Evolutionary conservation across 805 yeast species (phyloP).

Genomic region (Isabelozyma rhagii): DNA sequence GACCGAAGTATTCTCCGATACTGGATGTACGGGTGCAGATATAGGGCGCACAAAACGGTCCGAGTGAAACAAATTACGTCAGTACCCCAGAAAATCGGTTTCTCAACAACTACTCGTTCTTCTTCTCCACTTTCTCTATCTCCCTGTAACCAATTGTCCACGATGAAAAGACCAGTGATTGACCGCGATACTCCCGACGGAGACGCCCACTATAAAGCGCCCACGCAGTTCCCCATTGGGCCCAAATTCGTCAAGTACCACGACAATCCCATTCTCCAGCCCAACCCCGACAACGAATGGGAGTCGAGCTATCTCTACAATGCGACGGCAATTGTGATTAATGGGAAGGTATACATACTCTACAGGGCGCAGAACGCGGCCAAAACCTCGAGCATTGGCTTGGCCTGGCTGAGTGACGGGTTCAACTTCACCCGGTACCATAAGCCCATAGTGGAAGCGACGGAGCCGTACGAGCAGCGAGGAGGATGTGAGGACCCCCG

Average conservation of each 20-base stretch:
- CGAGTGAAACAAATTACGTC: no score
- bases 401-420: slow-evolving; percentile 42
- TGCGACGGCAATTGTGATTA: slow-evolving; percentile 41
- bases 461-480: slow-evolving; percentile 37
- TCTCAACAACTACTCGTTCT: background rate
- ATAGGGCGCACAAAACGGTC: no score
- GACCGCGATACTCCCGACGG: slow-evolving; percentile 24
- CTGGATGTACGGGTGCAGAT: no score
- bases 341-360: slow-evolving; percentile 31
- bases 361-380: slow-evolving; percentile 38
- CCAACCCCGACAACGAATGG: slow-evolving; percentile 34
- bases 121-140: background rate
- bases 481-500: slow-evolving; percentile 46
- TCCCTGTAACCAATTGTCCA: background rate
- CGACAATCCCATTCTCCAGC: slow-evolving; percentile 36
- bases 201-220: slow-evolving; percentile 28
- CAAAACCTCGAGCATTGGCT: slow-evolving; percentile 31
- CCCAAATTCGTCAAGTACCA: slow-evolving; percentile 32
- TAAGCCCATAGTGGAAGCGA: slow-evolving; percentile 31
- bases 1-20: no score
- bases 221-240: slow-evolving; percentile 37
- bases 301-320: slow-evolving; percentile 39
- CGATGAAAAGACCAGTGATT: slow-evolving; percentile 28
- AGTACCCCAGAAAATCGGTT: background rate
- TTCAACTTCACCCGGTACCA: slow-evolving; percentile 25